phyloP scores from a whole-genome alignment of 1,284 basidiomycete genomes.

The Termitomyces sp. region DNA sequence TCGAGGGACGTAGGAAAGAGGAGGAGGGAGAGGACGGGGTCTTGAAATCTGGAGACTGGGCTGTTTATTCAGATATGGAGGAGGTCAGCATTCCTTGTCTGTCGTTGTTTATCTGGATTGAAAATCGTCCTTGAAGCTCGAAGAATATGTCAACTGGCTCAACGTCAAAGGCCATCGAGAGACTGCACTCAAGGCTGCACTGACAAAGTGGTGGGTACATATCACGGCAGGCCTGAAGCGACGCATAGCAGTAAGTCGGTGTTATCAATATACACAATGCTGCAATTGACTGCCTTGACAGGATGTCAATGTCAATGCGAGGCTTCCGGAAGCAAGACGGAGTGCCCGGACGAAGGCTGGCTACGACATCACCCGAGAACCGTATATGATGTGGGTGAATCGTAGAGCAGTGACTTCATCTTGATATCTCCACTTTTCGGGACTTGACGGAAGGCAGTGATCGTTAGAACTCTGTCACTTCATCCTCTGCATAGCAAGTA shows the following conservation, averaged over 20 bases:
- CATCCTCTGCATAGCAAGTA: not conserved
- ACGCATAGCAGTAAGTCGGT: slow-evolving; percentile 57
- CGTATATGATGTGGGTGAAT: slow-evolving; percentile 83
- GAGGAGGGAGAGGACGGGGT: slow-evolving; percentile 78
- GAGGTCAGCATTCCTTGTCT: slow-evolving; percentile 51
- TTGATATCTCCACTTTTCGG: slow-evolving; percentile 12
- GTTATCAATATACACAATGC: not conserved
- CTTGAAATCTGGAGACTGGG: slow-evolving; percentile 82
- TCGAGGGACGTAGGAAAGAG: slow-evolving; percentile 53
- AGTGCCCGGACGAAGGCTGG: slow-evolving; percentile 67
- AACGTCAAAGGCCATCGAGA: slow-evolving; percentile 90
- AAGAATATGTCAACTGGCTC: slow-evolving; percentile 83
- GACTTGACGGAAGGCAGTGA: not conserved
- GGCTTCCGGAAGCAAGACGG: slow-evolving; percentile 70
- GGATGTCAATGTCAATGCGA: slow-evolving; percentile 64
- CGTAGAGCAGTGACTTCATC: slow-evolving; percentile 52
- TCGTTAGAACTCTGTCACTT: not conserved
- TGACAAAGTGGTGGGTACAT: slow-evolving; percentile 84
- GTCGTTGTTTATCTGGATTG: not conserved
- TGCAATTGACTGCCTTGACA: slow-evolving; percentile 23
- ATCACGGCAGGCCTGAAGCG: slow-evolving; percentile 79
- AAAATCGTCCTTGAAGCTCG: slow-evolving; percentile 48
- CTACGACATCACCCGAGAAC: slow-evolving; percentile 64
- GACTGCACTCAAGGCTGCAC: slow-evolving; percentile 70
- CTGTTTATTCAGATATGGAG: slow-evolving; percentile 79